phyloP scores from a whole-genome alignment of 306 rosid species.

The Canavalia gladiata region DNA sequence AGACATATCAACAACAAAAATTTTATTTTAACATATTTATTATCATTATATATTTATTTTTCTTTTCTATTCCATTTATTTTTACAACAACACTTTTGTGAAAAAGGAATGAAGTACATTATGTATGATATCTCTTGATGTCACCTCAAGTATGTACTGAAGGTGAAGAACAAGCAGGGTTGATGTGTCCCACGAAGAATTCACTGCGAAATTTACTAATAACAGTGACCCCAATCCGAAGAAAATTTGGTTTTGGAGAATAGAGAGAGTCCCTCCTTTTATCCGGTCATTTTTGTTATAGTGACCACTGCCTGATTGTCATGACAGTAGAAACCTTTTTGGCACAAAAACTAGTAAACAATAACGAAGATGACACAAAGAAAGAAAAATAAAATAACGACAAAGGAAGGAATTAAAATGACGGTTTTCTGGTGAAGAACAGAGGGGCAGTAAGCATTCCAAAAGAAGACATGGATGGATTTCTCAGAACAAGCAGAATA shows the following conservation, averaged over 20 bases:
- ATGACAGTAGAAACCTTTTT: conserved; percentile 21
- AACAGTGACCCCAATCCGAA: not conserved
- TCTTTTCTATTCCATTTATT: no score
- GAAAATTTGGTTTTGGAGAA: not conserved
- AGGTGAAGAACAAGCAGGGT: not conserved
- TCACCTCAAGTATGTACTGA: not conserved
- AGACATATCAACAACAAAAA: no score
- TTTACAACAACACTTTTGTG: no score
- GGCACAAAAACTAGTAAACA: not conserved
- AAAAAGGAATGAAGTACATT: not conserved
- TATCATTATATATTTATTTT: no score
- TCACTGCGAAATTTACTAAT: conserved; percentile 4
- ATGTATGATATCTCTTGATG: not conserved
- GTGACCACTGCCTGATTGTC: not conserved
- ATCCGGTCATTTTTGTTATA: conserved; percentile 42
- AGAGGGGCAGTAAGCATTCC: not conserved
- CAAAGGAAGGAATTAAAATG: conserved; percentile 25
- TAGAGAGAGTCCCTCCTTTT: conserved; percentile 23
- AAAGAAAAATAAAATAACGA: not conserved
- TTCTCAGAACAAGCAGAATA: conserved; percentile 59
- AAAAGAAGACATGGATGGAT: conserved; percentile 3
- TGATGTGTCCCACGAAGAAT: not conserved
- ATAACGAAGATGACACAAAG: not conserved
- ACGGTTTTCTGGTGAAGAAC: conserved; percentile 52
- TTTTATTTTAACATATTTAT: no score